Evolutionary conservation across 1,284 basidiomycete genomes (phyloP), one percentile per base, ranked within the genome.

Genomic region (Trichosporon sp.): DNA sequence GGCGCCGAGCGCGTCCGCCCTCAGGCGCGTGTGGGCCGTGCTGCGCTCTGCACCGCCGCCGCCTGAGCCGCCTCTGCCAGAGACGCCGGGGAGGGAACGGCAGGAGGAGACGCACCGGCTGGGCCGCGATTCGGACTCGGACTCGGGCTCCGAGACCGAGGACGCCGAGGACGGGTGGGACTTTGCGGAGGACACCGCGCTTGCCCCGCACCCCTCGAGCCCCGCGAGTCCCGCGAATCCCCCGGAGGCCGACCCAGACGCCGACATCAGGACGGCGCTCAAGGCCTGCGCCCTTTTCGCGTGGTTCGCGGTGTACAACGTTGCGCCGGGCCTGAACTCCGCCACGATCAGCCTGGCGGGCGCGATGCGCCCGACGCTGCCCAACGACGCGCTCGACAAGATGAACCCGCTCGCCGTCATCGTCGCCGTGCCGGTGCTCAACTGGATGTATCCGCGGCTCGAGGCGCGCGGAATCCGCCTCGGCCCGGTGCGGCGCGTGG

Each of bases 231-330:
- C 38, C 5, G 6, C 18, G 15, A 18, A 6, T n/a, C 38, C 5
- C 38, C 38, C 8, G 38, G n/a, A 6, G 35, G 12, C 35, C 9
- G 13, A 13, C 35, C 12, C 12, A 15, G 18, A 42, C 15, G 15
- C 9, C 18, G 18, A 42, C n/a, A 21, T 32, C 15, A 15, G 2
- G 13, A 51, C 47, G 13, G 58, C 64, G 3, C 27, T 72, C 1
- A 27, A 65, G 25, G 67, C 70, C 23, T 65, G 63, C 67, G 71
- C 72, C 66, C 67, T 75, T 64, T 75, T 75, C 58, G 35, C 65
- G 13, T 72, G 72, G 35, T 75, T 75, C 65, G 64, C 71, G 15
- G 25, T 75, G 8, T 75, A 42, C 38, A 42, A 42, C 38, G 38
- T 42, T 8, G 38, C 38, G 11, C 38, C 38, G 3, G 38, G 38